A percentile compares a stretch with the other conserved stretches of the same genome.
phyloP scores from a whole-genome alignment of 1,139 yeast species.

The Hemisphaericaspora lyxosophila region DNA sequence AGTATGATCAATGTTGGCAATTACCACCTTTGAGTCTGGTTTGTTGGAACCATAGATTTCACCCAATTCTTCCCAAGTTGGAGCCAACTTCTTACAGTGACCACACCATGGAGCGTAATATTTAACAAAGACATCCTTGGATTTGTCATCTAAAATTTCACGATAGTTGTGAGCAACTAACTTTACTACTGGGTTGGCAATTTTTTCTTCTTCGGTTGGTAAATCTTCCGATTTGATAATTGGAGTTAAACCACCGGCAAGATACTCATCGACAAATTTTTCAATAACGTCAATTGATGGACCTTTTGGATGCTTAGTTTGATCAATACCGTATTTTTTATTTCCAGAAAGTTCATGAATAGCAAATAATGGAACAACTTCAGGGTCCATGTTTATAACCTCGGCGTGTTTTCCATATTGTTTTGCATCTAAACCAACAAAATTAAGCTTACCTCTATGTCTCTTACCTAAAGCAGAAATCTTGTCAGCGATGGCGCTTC shows the following conservation, averaged over 20 bases:
- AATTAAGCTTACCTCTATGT: slow-evolving; percentile 77
- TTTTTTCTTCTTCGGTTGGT: slow-evolving; percentile 66
- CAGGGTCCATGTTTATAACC: slow-evolving; percentile 76
- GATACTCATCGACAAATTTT: slow-evolving; percentile 62
- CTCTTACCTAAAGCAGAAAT: slow-evolving; percentile 68
- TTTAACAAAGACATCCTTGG: slow-evolving; percentile 87
- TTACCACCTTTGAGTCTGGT: slow-evolving; percentile 52
- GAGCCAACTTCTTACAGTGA: slow-evolving; percentile 95
- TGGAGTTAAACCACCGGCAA: slow-evolving; percentile 66
- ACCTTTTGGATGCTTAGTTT: slow-evolving; percentile 40
- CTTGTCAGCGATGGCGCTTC: slow-evolving; percentile 50
- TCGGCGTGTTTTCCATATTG: slow-evolving; percentile 87
- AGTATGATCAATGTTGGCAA: slow-evolving; percentile 90
- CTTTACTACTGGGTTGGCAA: slow-evolving; percentile 69
- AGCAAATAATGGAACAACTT: slow-evolving; percentile 86
- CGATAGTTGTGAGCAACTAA: slow-evolving; percentile 87
- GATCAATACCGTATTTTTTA: slow-evolving; percentile 72
- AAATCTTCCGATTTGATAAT: slow-evolving; percentile 82
- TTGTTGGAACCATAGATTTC: slow-evolving; percentile 55
- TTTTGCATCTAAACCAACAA: slow-evolving; percentile 84
- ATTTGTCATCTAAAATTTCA: slow-evolving; percentile 60
- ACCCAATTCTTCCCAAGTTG: slow-evolving; percentile 86
- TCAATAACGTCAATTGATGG: slow-evolving; percentile 46
- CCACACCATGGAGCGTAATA: slow-evolving; percentile 99
- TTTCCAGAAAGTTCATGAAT: slow-evolving; percentile 71